phyloP scores from a whole-genome alignment of 805 yeast genomes.

The Ogataea philodendri region DNA sequence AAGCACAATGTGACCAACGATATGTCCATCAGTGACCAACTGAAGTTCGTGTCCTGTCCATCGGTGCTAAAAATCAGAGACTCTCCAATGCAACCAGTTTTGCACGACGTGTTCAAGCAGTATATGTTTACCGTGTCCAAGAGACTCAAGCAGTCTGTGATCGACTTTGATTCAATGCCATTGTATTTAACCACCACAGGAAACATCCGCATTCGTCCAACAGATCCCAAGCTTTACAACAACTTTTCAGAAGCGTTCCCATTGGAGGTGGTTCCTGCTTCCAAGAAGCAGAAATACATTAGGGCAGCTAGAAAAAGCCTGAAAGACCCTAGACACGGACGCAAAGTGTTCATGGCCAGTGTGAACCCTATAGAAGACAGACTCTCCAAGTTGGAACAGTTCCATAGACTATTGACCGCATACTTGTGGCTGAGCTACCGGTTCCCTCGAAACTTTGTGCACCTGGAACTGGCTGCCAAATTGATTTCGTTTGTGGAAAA shows the following conservation, averaged over 20 bases:
- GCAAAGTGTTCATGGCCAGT: conserved; percentile 19
- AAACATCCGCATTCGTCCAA: conserved; percentile 5
- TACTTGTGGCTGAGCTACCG: conserved; percentile 87
- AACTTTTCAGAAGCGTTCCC: conserved; percentile 17
- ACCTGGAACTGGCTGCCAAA: conserved; percentile 69
- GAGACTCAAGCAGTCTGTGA: conserved; percentile 51
- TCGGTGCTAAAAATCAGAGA: conserved; percentile 21
- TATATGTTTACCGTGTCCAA: conserved; percentile 55
- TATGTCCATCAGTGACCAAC: conserved; percentile 34
- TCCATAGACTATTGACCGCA: conserved; percentile 64
- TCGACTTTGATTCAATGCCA: conserved; percentile 43
- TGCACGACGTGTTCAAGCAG: conserved; percentile 42
- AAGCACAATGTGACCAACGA: conserved; percentile 21
- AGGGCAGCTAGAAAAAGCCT: conserved; percentile 15
- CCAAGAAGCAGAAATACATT: conserved; percentile 19
- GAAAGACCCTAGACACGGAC: conserved; percentile 17
- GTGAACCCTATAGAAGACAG: conserved; percentile 31
- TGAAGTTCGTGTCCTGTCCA: conserved; percentile 39
- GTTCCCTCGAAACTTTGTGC: conserved; percentile 79
- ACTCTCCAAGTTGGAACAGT: conserved; percentile 49
- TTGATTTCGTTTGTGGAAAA: conserved; percentile 68
- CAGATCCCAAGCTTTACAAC: conserved; percentile 15
- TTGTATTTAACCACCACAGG: conserved; percentile 29
- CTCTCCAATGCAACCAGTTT: conserved; percentile 25
- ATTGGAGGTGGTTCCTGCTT: conserved; percentile 30